Evolutionary conservation across 2,329 filamentous ascomycete species (phyloP), one percentile per base, ranked within the genome.

Genomic region (Gyromitra esculenta): DNA sequence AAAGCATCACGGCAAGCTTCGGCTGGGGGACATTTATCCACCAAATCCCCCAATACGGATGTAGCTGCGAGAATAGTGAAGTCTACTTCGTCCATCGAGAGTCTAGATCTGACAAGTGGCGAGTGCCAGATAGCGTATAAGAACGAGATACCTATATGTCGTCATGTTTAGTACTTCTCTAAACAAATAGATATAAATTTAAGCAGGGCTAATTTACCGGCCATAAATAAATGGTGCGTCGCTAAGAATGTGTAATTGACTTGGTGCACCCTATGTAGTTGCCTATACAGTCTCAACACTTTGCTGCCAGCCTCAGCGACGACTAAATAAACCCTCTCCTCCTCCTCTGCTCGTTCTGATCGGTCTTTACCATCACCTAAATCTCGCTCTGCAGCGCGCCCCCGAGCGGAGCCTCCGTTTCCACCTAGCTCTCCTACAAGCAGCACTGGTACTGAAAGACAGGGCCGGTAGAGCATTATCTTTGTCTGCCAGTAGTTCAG

Each of bases 91-190:
- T 98, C 94, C 85, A 97, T 91, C 6, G 91, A 92, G 83, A 98
- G 85, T 73, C 92, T 90, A 82, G 91, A 94, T 81, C 95, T 89
- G 64, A 98, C 95, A 69, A 93, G 88, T 5, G 93, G 90, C 9
- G 95, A 97, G 84, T 98, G 95, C 95, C 95, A 98, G 74, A 98
- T 96, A 21, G 96, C 94, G 83, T 97, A 98, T 1, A 98, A 87
- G 83, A 97, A 98, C 31, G 95, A 97, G 75, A 98, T 91, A 64
- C 89, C 88, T 89, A 31, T 31, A 31, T 31, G 80, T 25, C 25
- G 31, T 62, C 77, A 80, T 75, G 75, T 68, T 73, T 78, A 78
- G 48, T 31, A 54, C 25, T 31, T 31, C 25, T 41, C 50, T n/a
- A 37, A 54, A 13, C 35, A 54, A 39, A 4, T 11, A 7, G 39